These are phyloP conservation scores for Carex kokanica DNA, from an alignment of 176 grass and related monocot species.

Conservation along the genomic window DNA sequence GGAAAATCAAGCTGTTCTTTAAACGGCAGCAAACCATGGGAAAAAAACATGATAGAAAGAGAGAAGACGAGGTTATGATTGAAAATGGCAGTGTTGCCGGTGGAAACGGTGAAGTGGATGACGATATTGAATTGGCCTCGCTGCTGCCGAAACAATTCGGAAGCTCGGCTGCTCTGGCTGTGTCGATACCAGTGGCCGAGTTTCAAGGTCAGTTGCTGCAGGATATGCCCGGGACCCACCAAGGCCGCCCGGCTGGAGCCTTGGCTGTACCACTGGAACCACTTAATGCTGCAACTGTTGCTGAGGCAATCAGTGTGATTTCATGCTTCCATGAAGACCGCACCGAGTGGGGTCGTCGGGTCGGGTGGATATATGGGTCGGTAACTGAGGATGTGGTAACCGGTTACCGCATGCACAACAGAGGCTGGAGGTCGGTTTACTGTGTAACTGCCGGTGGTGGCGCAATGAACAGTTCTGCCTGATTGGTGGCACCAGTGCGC, in stretches of 20 bases:
- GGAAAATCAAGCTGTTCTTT: constrained; percentile 70
- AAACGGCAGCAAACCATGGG: constrained; percentile 40
- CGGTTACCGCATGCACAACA: no score
- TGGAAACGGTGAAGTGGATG: constrained; percentile 24
- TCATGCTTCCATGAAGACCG: no score
- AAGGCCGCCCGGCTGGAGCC: constrained; percentile 68
- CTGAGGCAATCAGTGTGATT: no score
- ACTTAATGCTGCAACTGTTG: constrained; percentile 68
- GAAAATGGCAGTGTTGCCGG: constrained; percentile 31
- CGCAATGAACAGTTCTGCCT: no score
- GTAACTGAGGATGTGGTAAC: no score
- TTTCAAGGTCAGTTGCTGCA: constrained; percentile 87
- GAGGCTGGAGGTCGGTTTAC: no score
- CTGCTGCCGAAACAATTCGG: constrained; percentile 78
- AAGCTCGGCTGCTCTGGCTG: constrained; percentile 52
- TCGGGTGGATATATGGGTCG: no score
- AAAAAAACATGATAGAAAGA: no score
- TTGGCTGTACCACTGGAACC: constrained; percentile 80
- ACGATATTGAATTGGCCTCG: constrained; percentile 50
- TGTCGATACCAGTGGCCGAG: constrained; percentile 76
- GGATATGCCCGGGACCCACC: constrained; percentile 60
- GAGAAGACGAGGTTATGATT: constrained; percentile 47
- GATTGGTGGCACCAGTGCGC: no score
- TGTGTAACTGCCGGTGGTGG: no score
- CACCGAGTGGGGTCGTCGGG: no score